Base-by-base conservation (phyloP, 1,284 basidiomycete genomes). In the Leccinum subfulvum region DNA sequence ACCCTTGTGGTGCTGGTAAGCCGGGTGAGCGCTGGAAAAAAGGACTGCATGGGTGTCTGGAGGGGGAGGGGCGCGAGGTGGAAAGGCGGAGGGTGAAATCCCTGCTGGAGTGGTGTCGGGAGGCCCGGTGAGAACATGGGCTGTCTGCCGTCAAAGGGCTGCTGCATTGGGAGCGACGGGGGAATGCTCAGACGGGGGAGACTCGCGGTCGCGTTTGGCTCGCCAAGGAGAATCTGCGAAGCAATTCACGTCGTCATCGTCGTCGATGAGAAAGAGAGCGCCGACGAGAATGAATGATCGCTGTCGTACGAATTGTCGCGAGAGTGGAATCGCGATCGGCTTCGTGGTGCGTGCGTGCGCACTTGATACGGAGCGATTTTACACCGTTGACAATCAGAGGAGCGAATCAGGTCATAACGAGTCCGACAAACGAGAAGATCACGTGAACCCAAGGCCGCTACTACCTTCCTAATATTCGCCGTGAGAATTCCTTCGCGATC, bases 21-120 rank as follows among this genome's bases (percentile, higher is more conserved):
- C 72, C 1, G 86, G 87, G 57, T 84, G 82, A 53, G 74, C 79
- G 79, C 72, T 35, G 80, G 77, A 68, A 90, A 91, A 67, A 81
- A 82, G 23, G 82, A 71, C 70, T 90, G 90, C 79, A 90, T 85
- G 54, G 89, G 89, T 2, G 88, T 90, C 71, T 88, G 89, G 56
- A 90, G 73, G 52, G 81, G 69, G 59, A 72, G 75, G 30, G 69
- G 78, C 57, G 69, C 74, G 65, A 82, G 73, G 28, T 80, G 80
- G 66, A 84, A 84, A 0, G 81, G 76, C 1, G 85, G 82, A 1
- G 86, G 84, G 65, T 84, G 85, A 75, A 84, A 87, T 54, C 80
- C 76, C 41, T 83, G 82, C 67, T 86, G 85, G 23, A 88, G 69
- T 41, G 83, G 79, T 3, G 87, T 85, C 21, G 85, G 87, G 49